Base-by-base conservation (phyloP, 352 stramenopile species). In the Pythium scleroteichum region DNA sequence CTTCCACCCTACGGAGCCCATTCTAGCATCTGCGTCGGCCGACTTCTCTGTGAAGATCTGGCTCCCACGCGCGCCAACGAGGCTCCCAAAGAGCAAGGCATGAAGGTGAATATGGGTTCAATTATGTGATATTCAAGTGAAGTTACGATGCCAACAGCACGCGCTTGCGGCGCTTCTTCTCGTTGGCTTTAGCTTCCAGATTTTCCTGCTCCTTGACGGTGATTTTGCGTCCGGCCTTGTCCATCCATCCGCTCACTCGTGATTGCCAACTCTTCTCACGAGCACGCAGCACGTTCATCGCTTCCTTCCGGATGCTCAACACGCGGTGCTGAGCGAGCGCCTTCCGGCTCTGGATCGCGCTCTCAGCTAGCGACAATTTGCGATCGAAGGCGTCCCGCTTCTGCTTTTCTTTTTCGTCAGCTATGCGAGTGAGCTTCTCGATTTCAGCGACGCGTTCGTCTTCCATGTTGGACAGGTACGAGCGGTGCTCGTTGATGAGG, bases 151-250 rank as follows among this genome's bases (percentile, higher is more conserved):
- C 78, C 33, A 92, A 62, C 41, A 92, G 58, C 29, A 85, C 68
- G 26, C 75, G 75, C 68, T 90, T 90, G 38, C 82, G 75, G 27
- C 79, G 75, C 32, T 87, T 87, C 65, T 89, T 90, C 54, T 87
- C 78, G 42, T 85, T 87, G 12, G 73, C 66, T 51, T 88, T 78
- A 39, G 81, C 83, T 59, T 92, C 87, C 9, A 76, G 73, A 64
- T 98, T 89, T 66, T 98, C 88, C 57, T 92, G 78, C 70, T 94
- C 80, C 67, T 97, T 97, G 32, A 97, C 76, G 7, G 92, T 72
- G 61, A 97, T 80, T 68, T 98, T 98, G 29, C 88, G 79, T 8
- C 69, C 80, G 6, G 89, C 91, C 17, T 85, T 88, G 29, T 95
- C 85, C 52, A 97, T 80, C 86, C 91, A 98, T 16, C 77, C 85